Percentiles rank a stretch among this genome's conserved stretches.
These are phyloP conservation scores for Russula brevipes DNA, from an alignment of 768 basidiomycete species.

Conservation along the genomic window DNA sequence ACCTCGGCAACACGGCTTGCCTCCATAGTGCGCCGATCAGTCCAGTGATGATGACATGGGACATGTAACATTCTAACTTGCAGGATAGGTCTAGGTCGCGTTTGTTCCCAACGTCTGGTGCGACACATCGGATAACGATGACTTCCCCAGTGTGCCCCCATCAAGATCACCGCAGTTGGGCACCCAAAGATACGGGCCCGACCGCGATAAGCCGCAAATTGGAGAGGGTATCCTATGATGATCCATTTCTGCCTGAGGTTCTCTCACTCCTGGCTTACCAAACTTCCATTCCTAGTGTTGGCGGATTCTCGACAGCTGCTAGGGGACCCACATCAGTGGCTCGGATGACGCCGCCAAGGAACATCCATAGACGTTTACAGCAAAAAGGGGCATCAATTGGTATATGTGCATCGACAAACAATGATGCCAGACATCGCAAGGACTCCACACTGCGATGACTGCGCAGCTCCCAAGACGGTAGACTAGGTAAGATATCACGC, in stretches of 20 bases:
- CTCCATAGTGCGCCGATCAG: not conserved
- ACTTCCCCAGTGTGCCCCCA: not conserved
- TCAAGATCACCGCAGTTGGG: not conserved
- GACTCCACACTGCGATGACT: not conserved
- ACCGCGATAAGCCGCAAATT: not conserved
- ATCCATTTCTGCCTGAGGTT: not conserved
- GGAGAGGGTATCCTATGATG: not conserved
- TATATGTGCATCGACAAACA: not conserved
- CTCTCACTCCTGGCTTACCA: not conserved
- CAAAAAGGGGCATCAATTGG: not conserved
- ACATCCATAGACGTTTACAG: not conserved
- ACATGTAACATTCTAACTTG: not conserved
- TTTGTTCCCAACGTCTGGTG: not conserved
- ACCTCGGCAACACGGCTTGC: not conserved
- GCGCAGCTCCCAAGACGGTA: not conserved
- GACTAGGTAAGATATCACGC: not conserved
- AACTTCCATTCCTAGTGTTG: conserved; percentile 4
- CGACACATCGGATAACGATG: not conserved
- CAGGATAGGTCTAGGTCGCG: not conserved
- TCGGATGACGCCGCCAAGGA: not conserved
- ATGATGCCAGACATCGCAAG: not conserved
- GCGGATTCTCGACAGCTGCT: not conserved
- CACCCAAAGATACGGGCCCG: not conserved
- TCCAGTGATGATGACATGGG: not conserved
- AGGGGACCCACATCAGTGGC: not conserved